Evolutionary conservation across 495 filamentous ascomycete species (phyloP).

Genomic region (Aspergillus egyptiacus): DNA sequence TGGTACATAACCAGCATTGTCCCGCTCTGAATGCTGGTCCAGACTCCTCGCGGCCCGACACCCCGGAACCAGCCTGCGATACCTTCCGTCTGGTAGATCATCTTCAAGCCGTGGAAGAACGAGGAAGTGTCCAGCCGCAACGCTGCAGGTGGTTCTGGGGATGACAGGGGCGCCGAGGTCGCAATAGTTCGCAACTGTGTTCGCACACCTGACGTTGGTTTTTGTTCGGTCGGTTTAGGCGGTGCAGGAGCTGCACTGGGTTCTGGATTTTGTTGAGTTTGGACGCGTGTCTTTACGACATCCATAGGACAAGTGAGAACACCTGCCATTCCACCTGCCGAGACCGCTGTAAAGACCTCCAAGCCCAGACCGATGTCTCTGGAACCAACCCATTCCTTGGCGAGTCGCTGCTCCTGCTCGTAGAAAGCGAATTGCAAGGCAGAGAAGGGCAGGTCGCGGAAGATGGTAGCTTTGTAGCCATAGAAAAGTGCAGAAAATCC

Average conservation of each 20-base stretch:
- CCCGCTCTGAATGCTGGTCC: slow-evolving; percentile 94
- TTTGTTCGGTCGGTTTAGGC: slow-evolving; percentile 25
- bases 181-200: slow-evolving; percentile 62
- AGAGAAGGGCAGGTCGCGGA: slow-evolving; percentile 90
- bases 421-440: slow-evolving; percentile 97
- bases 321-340: slow-evolving; percentile 90
- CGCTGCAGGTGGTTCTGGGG: slow-evolving; percentile 65
- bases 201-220: slow-evolving; percentile 25
- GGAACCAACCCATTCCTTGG: slow-evolving; percentile 64
- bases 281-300: slow-evolving; percentile 96
- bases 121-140: slow-evolving; percentile 80
- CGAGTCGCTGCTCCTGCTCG: slow-evolving; percentile 81
- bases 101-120: slow-evolving; percentile 72
- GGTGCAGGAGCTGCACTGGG: slow-evolving; percentile 15
- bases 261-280: slow-evolving; percentile 74
- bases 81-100: slow-evolving; percentile 87
- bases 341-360: slow-evolving; percentile 83
- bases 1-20: slow-evolving; percentile 98
- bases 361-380: slow-evolving; percentile 76
- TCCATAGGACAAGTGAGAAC: slow-evolving; percentile 93
- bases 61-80: slow-evolving; percentile 88
- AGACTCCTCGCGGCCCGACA: slow-evolving; percentile 88
- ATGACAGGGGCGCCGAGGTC: slow-evolving; percentile 75
- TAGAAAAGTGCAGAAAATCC: slow-evolving; percentile 82
- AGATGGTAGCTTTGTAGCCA: slow-evolving; percentile 89